phyloP scores from a whole-genome alignment of 495 filamentous ascomycete genomes.

The Tuber umbilicatum region DNA sequence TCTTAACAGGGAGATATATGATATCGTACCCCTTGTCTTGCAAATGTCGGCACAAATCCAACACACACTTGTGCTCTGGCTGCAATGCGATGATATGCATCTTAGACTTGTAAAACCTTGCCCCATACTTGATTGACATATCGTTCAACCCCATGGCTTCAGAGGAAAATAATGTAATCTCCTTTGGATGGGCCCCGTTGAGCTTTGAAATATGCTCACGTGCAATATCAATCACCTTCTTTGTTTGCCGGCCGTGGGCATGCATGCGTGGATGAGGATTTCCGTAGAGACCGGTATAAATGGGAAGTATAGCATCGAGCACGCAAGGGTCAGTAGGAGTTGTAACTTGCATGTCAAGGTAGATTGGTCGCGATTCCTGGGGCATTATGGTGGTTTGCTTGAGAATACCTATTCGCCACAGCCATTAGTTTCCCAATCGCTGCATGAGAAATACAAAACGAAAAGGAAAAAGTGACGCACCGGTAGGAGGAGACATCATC shows the following conservation, averaged over 20 bases:
- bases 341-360: conserved; percentile 99
- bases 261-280: conserved; percentile 96
- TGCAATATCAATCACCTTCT: conserved; percentile 83
- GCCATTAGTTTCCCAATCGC: too few species aligned
- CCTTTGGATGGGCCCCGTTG: conserved; percentile 91
- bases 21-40: too few species aligned
- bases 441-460: neutral
- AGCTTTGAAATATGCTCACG: conserved; percentile 79
- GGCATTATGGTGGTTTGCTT: conserved; percentile 92
- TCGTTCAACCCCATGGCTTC: conserved; percentile 98
- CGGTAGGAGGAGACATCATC: too few species aligned
- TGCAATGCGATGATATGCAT: conserved; percentile 95
- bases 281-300: too few species aligned
- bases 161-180: conserved; percentile 97
- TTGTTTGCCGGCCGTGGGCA: conserved; percentile 97
- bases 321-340: too few species aligned
- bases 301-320: too few species aligned
- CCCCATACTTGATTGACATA: conserved; percentile 98
- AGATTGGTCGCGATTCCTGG: conserved; percentile 87
- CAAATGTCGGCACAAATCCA: too few species aligned
- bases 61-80: conserved; percentile 98
- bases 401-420: conserved; percentile 55
- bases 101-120: conserved; percentile 89
- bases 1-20: too few species aligned
- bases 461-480: conserved; percentile 12